Evolutionary conservation across 2,329 filamentous ascomycete species (phyloP).

Genomic region (Beauveria sp.): DNA sequence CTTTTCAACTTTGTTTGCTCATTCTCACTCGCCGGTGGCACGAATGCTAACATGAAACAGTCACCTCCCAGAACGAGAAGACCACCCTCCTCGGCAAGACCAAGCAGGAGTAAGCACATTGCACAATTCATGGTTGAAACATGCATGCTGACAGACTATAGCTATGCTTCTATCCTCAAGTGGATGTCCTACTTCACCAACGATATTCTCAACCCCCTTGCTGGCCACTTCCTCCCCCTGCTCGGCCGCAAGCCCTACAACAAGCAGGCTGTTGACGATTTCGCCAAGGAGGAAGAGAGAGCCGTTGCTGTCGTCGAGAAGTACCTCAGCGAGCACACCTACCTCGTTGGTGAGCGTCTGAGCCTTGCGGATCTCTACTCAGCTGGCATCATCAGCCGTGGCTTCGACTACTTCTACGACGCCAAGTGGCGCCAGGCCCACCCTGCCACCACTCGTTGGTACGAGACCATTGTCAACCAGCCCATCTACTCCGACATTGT

Average conservation of each 20-base stretch:
- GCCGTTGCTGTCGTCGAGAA: conserved; percentile 69
- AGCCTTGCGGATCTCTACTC: conserved; percentile 92
- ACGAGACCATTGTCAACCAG: conserved; percentile 87
- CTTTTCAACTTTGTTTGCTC: conserved; percentile 16
- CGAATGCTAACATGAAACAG: conserved; percentile 43
- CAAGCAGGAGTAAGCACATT: conserved; percentile 79
- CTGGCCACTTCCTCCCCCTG: conserved; percentile 79
- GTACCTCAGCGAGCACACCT: conserved; percentile 88
- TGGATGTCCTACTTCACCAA: conserved; percentile 97
- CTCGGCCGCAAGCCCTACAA: conserved; percentile 80
- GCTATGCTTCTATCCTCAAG: conserved; percentile 91
- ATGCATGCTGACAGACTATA: conserved; percentile 20
- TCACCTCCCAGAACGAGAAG: conserved; percentile 99
- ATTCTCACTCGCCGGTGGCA: conserved; percentile 22
- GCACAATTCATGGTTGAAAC: neutral
- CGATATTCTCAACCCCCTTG: conserved; percentile 69
- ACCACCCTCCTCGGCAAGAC: conserved; percentile 98
- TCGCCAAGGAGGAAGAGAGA: conserved; percentile 60
- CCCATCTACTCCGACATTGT: conserved; percentile 78
- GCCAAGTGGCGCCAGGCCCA: conserved; percentile 76
- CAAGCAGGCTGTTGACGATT: conserved; percentile 92
- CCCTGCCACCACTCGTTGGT: conserved; percentile 90
- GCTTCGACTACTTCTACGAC: conserved; percentile 92
- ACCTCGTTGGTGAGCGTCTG: conserved; percentile 94
- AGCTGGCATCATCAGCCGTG: conserved; percentile 69